Percentiles rank a stretch among this genome's conserved stretches.
Evolutionary conservation across 2,329 filamentous ascomycete genomes (phyloP).

Genomic region (Leptodontidium sp.): DNA sequence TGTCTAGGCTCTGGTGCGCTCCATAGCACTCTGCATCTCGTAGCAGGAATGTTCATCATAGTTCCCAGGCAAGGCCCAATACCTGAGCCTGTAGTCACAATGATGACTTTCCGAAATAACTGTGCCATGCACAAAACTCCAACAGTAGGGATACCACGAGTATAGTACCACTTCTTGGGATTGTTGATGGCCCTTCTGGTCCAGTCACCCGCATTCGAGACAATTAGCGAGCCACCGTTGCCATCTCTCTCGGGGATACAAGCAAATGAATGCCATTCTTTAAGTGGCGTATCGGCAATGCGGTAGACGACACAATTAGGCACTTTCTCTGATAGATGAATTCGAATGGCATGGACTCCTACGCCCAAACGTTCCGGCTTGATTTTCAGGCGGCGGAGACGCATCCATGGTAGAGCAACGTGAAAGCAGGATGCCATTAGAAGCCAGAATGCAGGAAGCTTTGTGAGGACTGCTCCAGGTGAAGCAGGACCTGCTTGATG

Average conservation of each 20-base stretch:
- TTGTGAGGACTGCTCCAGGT: constrained; percentile 35
- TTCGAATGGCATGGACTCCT: constrained; percentile 63
- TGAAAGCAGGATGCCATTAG: constrained; percentile 60
- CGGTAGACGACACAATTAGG: constrained; percentile 54
- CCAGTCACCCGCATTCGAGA: constrained; percentile 67
- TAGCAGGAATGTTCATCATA: constrained; percentile 43
- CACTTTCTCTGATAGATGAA: constrained; percentile 60
- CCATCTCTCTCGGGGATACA: constrained; percentile 58
- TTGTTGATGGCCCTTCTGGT: constrained; percentile 59
- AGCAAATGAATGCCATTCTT: constrained; percentile 67
- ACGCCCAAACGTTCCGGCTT: constrained; percentile 59
- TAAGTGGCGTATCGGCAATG: constrained; percentile 57
- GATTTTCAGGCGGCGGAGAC: constrained; percentile 62
- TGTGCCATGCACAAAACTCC: constrained; percentile 49
- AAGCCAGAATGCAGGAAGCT: constrained; percentile 62
- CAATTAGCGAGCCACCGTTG: constrained; percentile 60
- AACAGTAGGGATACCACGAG: constrained; percentile 57
- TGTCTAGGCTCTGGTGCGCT: constrained; percentile 46
- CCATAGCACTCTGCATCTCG: constrained; percentile 48
- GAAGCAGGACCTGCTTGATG: constrained; percentile 27
- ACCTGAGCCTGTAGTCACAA: constrained; percentile 51
- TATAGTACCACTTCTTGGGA: constrained; percentile 60
- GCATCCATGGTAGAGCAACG: constrained; percentile 65
- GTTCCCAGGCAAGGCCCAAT: constrained; percentile 50
- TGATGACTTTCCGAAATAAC: constrained; percentile 48